Evolutionary conservation across 768 basidiomycete genomes (phyloP).

Genomic region (Agaricus bisporus): DNA sequence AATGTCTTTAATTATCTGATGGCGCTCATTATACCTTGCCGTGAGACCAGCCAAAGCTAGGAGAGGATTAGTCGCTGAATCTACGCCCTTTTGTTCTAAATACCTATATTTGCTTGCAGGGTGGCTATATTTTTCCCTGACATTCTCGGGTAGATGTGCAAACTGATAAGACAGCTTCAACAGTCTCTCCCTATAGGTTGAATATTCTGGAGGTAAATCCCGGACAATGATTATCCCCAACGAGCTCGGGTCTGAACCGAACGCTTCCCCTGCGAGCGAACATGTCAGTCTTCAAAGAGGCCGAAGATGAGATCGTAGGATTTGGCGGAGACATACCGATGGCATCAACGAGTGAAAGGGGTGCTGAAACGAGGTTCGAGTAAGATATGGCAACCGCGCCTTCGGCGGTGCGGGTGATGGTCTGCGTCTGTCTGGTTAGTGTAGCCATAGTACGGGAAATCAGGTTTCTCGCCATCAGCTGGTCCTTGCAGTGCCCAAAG

Average conservation of each 20-base stretch:
- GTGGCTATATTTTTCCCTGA: slow-evolving; percentile 73
- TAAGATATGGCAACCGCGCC: slow-evolving; percentile 27
- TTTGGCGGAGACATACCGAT: slow-evolving; percentile 43
- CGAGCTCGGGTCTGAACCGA: slow-evolving; percentile 71
- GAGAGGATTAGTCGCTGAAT: not conserved
- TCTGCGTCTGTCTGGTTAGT: slow-evolving; percentile 3
- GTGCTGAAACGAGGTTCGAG: slow-evolving; percentile 18
- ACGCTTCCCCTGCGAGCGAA: slow-evolving; percentile 56
- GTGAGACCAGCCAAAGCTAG: slow-evolving; percentile 94
- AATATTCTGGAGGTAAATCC: slow-evolving; percentile 71
- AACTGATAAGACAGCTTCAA: slow-evolving; percentile 74
- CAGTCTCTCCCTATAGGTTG: slow-evolving; percentile 57
- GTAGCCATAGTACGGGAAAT: slow-evolving; percentile 9
- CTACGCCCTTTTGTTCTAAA: slow-evolving; percentile 14
- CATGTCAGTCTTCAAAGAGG: not conserved
- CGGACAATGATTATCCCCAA: slow-evolving; percentile 79
- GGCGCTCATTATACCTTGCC: slow-evolving; percentile 57
- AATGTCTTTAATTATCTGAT: not conserved
- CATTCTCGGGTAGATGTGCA: slow-evolving; percentile 57
- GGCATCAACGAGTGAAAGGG: slow-evolving; percentile 26
- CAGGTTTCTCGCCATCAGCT: slow-evolving; percentile 3
- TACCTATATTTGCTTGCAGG: slow-evolving; percentile 71
- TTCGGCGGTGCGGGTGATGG: slow-evolving; percentile 16
- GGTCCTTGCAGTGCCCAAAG: not conserved
- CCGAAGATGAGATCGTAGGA: not conserved